Conservation (phyloP, 192 early-diverging fungal species). For the Rhizoclosmatium globosum region DNA sequence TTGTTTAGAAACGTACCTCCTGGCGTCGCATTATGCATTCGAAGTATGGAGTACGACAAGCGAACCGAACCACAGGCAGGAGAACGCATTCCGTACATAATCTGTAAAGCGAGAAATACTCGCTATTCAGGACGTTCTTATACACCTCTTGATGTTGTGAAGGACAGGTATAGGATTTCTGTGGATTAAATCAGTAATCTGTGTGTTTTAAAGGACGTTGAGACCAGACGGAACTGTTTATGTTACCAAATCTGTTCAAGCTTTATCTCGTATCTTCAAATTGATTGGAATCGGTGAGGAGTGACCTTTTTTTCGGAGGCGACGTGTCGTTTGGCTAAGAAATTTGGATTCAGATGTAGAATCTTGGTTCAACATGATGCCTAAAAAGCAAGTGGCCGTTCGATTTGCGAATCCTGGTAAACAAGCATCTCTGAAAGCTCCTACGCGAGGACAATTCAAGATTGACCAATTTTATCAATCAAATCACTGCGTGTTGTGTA, state of each 20-base stretch:
- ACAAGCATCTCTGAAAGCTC: conserved; percentile 13
- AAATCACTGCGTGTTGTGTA: conserved; percentile 69
- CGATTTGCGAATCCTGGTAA: conserved; percentile 35
- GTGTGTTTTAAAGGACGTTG: conserved; percentile 57
- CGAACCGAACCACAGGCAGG: conserved; percentile 84
- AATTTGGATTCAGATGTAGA: conserved; percentile 60
- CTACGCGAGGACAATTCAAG: conserved; percentile 37
- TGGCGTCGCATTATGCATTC: conserved; percentile 74
- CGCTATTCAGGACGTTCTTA: conserved; percentile 80
- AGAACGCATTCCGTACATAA: conserved; percentile 90
- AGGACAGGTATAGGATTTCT: conserved; percentile 35
- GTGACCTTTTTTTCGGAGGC: conserved; percentile 17
- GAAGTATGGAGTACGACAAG: conserved; percentile 73
- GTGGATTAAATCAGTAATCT: background rate
- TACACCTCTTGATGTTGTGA: conserved; percentile 67
- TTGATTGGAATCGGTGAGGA: conserved; percentile 74
- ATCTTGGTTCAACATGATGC: conserved; percentile 79
- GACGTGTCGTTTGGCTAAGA: conserved; percentile 39
- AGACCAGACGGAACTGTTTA: conserved; percentile 84
- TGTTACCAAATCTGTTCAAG: conserved; percentile 83
- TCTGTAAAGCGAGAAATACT: conserved; percentile 73
- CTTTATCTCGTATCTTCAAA: conserved; percentile 79
- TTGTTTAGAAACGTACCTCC: conserved; percentile 66
- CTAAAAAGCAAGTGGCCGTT: conserved; percentile 60
- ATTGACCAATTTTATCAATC: conserved; percentile 80